phyloP scores from a whole-genome alignment of 805 yeast genomes.

The Grigorovia transvaalensis region DNA sequence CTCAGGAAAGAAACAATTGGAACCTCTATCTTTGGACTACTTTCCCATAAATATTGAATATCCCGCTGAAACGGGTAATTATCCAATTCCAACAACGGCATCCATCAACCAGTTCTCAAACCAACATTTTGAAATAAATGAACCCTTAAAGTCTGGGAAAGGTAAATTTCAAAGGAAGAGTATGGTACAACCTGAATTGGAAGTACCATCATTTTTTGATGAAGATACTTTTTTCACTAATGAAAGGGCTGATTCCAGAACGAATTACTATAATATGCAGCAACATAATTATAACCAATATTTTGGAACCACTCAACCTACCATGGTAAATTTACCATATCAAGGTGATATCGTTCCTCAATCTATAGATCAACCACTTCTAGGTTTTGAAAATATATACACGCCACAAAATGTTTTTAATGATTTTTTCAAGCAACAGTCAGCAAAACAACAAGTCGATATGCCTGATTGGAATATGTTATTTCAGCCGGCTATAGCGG shows the following conservation, averaged over 20 bases:
- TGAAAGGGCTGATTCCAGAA: background rate
- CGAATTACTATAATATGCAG: constrained; percentile 1
- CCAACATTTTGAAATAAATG: background rate
- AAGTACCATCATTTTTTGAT: background rate
- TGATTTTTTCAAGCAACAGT: constrained; percentile 1
- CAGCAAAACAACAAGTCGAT: constrained; percentile 2
- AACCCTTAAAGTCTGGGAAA: background rate
- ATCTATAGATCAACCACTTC: constrained; percentile 6
- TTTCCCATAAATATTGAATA: constrained; percentile 38
- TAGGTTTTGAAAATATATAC: constrained; percentile 7
- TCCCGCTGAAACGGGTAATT: constrained; percentile 11
- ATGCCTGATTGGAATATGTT: constrained; percentile 4
- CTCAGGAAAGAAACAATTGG: constrained; percentile 13
- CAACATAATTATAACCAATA: constrained; percentile 4
- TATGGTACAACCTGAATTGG: background rate
- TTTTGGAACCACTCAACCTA: background rate
- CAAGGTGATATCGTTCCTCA: constrained; percentile 7
- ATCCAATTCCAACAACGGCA: background rate
- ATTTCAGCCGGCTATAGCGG: constrained; percentile 1
- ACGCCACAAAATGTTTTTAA: constrained; percentile 5
- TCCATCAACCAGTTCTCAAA: background rate
- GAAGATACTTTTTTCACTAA: background rate
- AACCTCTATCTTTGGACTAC: constrained; percentile 65
- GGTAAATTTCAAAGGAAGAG: background rate
- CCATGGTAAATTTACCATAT: background rate